phyloP scores from a whole-genome alignment of 2,329 filamentous ascomycete genomes.

The Talaromyces piceae region DNA sequence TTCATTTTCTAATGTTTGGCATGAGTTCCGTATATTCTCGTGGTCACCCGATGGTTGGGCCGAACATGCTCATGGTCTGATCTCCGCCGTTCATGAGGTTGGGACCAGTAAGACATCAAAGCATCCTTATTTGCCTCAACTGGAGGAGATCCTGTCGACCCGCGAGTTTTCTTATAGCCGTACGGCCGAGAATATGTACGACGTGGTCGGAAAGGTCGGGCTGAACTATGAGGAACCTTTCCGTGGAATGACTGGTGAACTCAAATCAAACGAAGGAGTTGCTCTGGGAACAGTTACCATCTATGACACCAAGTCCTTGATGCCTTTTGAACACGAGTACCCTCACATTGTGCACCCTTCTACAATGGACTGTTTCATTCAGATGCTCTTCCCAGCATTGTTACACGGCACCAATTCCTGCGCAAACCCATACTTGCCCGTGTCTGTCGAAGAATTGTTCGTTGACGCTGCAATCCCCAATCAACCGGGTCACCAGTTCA shows the following conservation, averaged over 20 bases:
- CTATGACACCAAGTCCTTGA: not conserved
- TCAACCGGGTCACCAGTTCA: not conserved
- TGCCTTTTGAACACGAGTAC: not conserved
- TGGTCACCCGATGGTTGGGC: not conserved
- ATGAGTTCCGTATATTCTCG: slow-evolving; percentile 1
- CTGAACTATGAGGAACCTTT: not conserved
- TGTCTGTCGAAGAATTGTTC: not conserved
- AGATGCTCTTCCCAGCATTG: not conserved
- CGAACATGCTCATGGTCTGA: not conserved
- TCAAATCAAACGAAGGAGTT: not conserved
- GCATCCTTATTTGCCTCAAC: not conserved
- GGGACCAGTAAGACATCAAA: not conserved
- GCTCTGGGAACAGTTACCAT: not conserved
- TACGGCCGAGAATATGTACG: slow-evolving; percentile 2
- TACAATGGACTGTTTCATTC: not conserved
- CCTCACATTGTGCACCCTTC: not conserved
- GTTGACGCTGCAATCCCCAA: not conserved
- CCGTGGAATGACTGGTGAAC: not conserved
- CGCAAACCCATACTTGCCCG: not conserved
- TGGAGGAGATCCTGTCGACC: not conserved
- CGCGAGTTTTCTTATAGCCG: not conserved
- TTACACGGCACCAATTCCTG: not conserved
- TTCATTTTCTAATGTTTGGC: not conserved
- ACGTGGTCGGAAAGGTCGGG: not conserved
- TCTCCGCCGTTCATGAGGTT: not conserved